phyloP scores from a whole-genome alignment of 2,329 filamentous ascomycete genomes.

The Trichoderma sp. region DNA sequence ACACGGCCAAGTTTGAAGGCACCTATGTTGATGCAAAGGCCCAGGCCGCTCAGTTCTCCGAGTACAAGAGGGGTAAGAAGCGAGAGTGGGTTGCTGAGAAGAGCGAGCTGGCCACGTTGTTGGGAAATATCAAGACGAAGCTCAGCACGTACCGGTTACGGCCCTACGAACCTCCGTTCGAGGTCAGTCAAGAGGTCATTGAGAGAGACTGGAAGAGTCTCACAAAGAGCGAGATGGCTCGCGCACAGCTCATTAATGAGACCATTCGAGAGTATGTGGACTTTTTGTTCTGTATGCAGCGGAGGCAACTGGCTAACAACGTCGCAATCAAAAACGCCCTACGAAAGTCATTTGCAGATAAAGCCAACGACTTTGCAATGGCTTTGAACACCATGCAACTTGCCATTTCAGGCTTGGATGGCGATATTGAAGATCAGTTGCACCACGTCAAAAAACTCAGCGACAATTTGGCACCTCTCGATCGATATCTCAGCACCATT shows the following conservation, averaged over 20 bases:
- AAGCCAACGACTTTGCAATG: constrained; percentile 96
- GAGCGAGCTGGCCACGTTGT: constrained; percentile 85
- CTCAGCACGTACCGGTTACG: constrained; percentile 89
- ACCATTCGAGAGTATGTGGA: constrained; percentile 82
- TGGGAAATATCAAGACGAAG: constrained; percentile 99
- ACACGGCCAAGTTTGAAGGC: constrained; percentile 79
- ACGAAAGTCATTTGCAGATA: constrained; percentile 91
- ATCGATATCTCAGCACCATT: constrained; percentile 87
- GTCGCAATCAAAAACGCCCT: constrained; percentile 86
- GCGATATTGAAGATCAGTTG: constrained; percentile 93
- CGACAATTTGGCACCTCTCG: constrained; percentile 83
- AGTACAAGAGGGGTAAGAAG: constrained; percentile 91
- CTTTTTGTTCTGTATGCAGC: background rate
- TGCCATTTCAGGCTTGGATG: constrained; percentile 94
- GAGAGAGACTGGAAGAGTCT: constrained; percentile 80
- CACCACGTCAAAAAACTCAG: constrained; percentile 83
- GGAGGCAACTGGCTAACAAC: constrained; percentile 32
- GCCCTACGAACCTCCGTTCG: constrained; percentile 85
- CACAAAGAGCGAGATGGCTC: constrained; percentile 80
- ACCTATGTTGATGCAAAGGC: constrained; percentile 91
- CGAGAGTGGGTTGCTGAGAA: constrained; percentile 97
- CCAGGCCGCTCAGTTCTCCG: constrained; percentile 77
- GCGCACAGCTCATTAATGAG: constrained; percentile 95
- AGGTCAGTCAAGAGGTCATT: constrained; percentile 78
- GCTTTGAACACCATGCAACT: constrained; percentile 93